These are phyloP conservation scores for Pyrenula aspistea DNA, from an alignment of 495 filamentous ascomycete genomes.

Conservation along the genomic window DNA sequence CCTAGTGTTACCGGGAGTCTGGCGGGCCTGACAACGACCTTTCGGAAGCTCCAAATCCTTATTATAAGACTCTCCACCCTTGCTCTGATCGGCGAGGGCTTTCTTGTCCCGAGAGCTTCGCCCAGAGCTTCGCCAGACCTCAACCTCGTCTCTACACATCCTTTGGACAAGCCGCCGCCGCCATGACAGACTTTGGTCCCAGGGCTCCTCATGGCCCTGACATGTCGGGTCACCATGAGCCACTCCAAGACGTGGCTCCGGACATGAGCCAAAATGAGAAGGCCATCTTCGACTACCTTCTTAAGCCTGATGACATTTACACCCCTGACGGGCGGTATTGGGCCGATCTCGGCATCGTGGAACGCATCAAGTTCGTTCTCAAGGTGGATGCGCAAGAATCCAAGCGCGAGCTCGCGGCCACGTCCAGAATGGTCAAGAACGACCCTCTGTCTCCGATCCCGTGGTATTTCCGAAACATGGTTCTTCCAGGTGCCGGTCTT, in stretches of 20 bases:
- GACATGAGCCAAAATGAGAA: conserved; percentile 51
- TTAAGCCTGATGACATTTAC: conserved; percentile 76
- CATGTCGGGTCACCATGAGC: conserved; percentile 36
- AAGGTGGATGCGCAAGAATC: conserved; percentile 54
- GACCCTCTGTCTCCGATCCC: conserved; percentile 67
- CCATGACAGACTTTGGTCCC: conserved; percentile 40
- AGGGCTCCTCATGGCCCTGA: conserved; percentile 44
- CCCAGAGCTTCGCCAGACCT: not conserved
- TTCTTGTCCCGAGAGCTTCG: not conserved
- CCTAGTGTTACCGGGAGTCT: not conserved
- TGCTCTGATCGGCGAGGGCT: not conserved
- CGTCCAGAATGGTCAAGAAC: conserved; percentile 66
- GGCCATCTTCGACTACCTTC: conserved; percentile 58
- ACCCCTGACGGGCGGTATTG: conserved; percentile 72
- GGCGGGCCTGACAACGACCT: not conserved
- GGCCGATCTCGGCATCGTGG: conserved; percentile 61
- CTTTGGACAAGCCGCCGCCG: conserved; percentile 5
- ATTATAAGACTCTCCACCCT: not conserved
- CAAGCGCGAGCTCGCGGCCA: conserved; percentile 45
- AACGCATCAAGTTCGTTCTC: conserved; percentile 61
- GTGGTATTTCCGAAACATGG: conserved; percentile 80
- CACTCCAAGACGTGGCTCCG: conserved; percentile 17
- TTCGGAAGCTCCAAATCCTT: not conserved
- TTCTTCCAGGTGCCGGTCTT: conserved; percentile 79
- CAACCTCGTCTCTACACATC: not conserved